These are phyloP conservation scores for Euphrasia confusa DNA, from an alignment of 257 asterid species.

Conservation along the genomic window DNA sequence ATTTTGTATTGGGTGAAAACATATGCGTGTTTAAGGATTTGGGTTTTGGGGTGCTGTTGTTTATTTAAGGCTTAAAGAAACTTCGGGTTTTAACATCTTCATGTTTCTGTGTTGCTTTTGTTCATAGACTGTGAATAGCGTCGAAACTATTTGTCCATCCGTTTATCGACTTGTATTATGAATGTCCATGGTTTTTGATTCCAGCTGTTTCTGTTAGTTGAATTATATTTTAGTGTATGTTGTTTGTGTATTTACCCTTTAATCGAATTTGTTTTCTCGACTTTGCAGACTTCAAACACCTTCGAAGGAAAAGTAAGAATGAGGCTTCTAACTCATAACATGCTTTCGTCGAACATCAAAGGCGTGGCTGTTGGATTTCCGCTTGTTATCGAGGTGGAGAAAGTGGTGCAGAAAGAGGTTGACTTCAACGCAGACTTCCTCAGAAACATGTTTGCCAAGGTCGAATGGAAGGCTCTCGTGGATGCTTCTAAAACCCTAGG, in stretches of 20 bases:
- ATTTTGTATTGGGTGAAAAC: too few species aligned
- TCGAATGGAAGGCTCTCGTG: slow-evolving; percentile 71
- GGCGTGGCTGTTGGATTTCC: slow-evolving; percentile 80
- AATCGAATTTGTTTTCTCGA: not conserved
- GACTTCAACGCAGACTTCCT: slow-evolving; percentile 68
- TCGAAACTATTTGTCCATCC: not conserved
- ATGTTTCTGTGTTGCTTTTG: not conserved
- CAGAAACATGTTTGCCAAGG: slow-evolving; percentile 64
- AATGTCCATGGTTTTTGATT: not conserved
- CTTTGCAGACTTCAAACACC: slow-evolving; percentile 2
- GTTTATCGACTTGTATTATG: too few species aligned
- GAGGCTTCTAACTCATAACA: slow-evolving; percentile 89
- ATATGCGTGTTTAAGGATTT: too few species aligned
- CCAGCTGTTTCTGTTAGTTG: not conserved
- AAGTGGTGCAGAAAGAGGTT: slow-evolving; percentile 54
- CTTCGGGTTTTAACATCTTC: not conserved
- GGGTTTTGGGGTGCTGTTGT: too few species aligned
- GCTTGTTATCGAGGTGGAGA: slow-evolving; percentile 53
- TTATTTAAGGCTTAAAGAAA: too few species aligned
- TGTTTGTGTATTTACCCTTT: not conserved
- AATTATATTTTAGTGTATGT: not conserved
- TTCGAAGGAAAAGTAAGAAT: slow-evolving; percentile 26
- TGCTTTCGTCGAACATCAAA: slow-evolving; percentile 84
- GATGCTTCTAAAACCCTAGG: slow-evolving; percentile 77
- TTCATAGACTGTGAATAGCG: not conserved